Conservation (phyloP, 208 protist genomes). For the Trypanosoma lewisi region DNA sequence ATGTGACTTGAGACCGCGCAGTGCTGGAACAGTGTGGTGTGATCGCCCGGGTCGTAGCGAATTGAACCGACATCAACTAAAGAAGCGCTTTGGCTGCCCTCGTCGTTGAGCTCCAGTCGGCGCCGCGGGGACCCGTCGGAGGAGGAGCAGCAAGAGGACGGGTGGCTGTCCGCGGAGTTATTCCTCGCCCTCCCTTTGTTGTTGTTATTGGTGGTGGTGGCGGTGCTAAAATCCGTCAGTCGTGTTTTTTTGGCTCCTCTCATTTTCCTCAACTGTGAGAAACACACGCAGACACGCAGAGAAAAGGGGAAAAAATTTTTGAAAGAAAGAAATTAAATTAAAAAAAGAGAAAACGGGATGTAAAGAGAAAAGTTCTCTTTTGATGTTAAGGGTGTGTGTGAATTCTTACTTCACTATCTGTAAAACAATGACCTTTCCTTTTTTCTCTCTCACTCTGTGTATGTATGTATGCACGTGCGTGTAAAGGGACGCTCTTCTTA, state of each 20-base stretch:
- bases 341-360: too few relatives aligned
- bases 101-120: conserved; percentile 21
- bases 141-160: conserved; percentile 15
- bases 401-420: not conserved
- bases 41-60: conserved; percentile 22
- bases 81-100: conserved; percentile 22
- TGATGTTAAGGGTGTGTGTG: too few relatives aligned
- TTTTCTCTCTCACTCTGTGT: conserved; percentile 5
- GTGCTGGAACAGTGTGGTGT: conserved; percentile 6
- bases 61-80: conserved; percentile 4
- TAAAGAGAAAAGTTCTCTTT: too few relatives aligned
- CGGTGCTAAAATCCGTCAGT: not conserved
- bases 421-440: not conserved
- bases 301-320: not conserved
- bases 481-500: conserved; percentile 7
- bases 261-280: not conserved
- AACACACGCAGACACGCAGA: not conserved
- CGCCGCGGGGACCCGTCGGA: conserved; percentile 20
- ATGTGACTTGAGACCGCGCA: conserved; percentile 13
- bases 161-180: not conserved
- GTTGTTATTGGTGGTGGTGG: not conserved
- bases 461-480: conserved; percentile 7
- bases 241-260: not conserved
- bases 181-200: not conserved
- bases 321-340: not conserved